A percentile compares a stretch with the other conserved stretches of the same genome.
Evolutionary conservation across 2,329 filamentous ascomycete genomes (phyloP).

Genomic region (Neonectria ditissima): DNA sequence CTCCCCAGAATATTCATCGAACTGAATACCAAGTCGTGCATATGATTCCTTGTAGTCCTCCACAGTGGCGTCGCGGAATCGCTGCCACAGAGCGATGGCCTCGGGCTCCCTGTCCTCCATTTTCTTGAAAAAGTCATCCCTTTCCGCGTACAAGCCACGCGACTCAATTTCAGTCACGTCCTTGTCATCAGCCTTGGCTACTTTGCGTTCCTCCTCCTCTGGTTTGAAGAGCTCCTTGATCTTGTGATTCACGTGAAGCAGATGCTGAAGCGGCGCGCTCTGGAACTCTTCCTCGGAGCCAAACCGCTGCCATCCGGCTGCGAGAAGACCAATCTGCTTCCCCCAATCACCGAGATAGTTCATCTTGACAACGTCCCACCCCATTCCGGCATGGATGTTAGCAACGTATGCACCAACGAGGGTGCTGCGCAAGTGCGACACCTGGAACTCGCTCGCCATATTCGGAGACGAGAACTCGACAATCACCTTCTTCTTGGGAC

Average conservation of each 20-base stretch:
- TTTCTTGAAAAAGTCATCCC: constrained; percentile 68
- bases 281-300: constrained; percentile 73
- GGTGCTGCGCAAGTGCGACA: constrained; percentile 76
- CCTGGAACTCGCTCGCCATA: constrained; percentile 79
- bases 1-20: constrained; percentile 74
- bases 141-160: constrained; percentile 57
- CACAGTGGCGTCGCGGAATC: constrained; percentile 66
- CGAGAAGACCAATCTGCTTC: constrained; percentile 73
- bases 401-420: constrained; percentile 77
- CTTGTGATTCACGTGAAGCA: constrained; percentile 76
- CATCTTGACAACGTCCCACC: constrained; percentile 75
- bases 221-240: constrained; percentile 72
- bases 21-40: constrained; percentile 65
- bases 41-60: constrained; percentile 66
- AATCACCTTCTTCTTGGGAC: constrained; percentile 57
- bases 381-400: constrained; percentile 73
- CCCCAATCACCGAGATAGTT: constrained; percentile 84
- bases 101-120: constrained; percentile 69
- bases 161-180: constrained; percentile 53
- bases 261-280: constrained; percentile 74
- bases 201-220: constrained; percentile 69
- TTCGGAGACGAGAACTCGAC: constrained; percentile 82
- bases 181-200: constrained; percentile 55
- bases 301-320: constrained; percentile 73
- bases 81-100: constrained; percentile 64